phyloP scores from a whole-genome alignment of 495 filamentous ascomycete species.

The Aspergillus sclerotioniger region DNA sequence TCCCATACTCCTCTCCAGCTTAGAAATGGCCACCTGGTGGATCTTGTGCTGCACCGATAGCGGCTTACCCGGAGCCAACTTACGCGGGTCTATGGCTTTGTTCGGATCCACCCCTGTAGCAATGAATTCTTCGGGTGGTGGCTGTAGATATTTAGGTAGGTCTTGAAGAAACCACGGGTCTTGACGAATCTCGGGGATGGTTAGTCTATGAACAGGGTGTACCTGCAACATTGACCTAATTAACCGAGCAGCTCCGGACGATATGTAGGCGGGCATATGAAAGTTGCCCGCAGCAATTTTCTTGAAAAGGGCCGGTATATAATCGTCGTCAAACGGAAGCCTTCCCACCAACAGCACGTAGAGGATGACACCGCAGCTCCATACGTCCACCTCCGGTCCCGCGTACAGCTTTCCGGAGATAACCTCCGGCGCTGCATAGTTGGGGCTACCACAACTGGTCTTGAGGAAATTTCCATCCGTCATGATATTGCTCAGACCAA shows the following conservation, averaged over 20 bases:
- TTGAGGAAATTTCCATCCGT: conserved; percentile 98
- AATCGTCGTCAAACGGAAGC: conserved; percentile 96
- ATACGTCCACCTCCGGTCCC: conserved; percentile 96
- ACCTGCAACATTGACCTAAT: conserved; percentile 94
- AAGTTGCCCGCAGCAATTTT: conserved; percentile 91
- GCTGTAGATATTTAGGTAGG: conserved; percentile 79
- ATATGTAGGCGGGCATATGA: conserved; percentile 82
- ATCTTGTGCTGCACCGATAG: conserved; percentile 80
- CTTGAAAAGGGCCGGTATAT: conserved; percentile 82
- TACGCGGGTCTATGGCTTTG: conserved; percentile 78
- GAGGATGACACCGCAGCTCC: conserved; percentile 98
- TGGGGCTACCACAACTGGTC: conserved; percentile 96
- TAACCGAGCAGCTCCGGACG: conserved; percentile 75
- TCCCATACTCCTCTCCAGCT: conserved; percentile 96
- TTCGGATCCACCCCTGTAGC: conserved; percentile 90
- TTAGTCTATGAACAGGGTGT: conserved; percentile 90
- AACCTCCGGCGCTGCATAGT: conserved; percentile 96
- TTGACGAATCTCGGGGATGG: conserved; percentile 87
- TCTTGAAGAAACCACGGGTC: conserved; percentile 94
- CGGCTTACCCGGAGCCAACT: conserved; percentile 74
- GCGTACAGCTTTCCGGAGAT: conserved; percentile 98
- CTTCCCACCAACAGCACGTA: conserved; percentile 92
- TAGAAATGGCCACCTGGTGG: conserved; percentile 85
- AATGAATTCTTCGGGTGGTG: conserved; percentile 88
- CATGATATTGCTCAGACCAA: conserved; percentile 99